Base-by-base conservation (phyloP, 2,329 filamentous ascomycete genomes). In the Ophiocordyceps polyrhachis-furcata region DNA sequence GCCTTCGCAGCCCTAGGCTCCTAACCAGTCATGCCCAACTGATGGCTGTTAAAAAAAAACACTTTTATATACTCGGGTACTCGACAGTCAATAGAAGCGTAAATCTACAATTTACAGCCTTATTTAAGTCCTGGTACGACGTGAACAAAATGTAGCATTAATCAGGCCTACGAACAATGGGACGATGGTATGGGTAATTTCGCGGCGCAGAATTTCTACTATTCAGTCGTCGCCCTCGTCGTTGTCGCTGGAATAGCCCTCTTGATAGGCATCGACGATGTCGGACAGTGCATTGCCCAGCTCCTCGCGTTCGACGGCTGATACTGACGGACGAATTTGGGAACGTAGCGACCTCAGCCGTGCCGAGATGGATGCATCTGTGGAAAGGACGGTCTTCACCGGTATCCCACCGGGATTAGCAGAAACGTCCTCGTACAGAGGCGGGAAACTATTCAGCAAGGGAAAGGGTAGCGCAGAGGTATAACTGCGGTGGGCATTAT, bases 231-330 rank as follows among this genome's bases (percentile, higher is more conserved):
- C 78, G 19, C 76, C 79, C 9, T 77, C 71, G 52, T 84, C 82
- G 47, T 76, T 81, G 21, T 79, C 85, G 54, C 81, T 86, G 13
- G 77, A 79, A 83, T 85, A 94, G 1, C 86, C 86, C 49, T 91
- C 84, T 52, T 85, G 79, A 58, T 95, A 96, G 48, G 83, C 83
- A 55, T 94, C 88, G 1, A 82, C 81, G 54, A 96, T 79, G 48
- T 83, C 81, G 21, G 82, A 78, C 37, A 98, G 67, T 13, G 82
- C 79, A 56, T 93, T 91, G 41, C 77, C 75, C n/a, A 96, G 67
- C 2, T 70, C 69, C 62, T 98, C 91, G 40, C 89, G 73, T 55
- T 96, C 88, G 48, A 93, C 85, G 3, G 89, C 53, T 0, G 70
- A 68, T 15, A 88, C 68, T 12, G 74, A 69, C 49, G 79, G 73